A percentile compares a stretch with the other conserved stretches of the same genome.
phyloP scores from a whole-genome alignment of 768 basidiomycete species.

The Melanogaster broomeanus region DNA sequence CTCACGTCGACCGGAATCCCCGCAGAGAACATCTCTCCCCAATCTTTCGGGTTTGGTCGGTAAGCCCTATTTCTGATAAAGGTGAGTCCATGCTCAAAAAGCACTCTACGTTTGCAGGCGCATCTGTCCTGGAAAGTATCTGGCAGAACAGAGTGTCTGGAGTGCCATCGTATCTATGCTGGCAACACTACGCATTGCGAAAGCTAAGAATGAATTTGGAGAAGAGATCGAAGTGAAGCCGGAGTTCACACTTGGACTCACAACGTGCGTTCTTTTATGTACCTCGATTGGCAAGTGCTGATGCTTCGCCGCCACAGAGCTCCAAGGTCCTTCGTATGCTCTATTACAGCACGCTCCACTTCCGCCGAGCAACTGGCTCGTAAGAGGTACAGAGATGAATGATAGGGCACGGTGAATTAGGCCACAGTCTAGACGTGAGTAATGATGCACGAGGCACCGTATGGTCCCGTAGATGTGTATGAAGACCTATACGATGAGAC shows the following conservation, averaged over 20 bases:
- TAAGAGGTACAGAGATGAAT: not conserved
- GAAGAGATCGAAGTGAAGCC: constrained; percentile 16
- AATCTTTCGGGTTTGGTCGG: constrained; percentile 7
- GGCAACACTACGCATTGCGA: constrained; percentile 21
- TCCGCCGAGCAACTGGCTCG: constrained; percentile 1
- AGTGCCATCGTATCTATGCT: constrained; percentile 25
- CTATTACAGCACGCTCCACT: constrained; percentile 4
- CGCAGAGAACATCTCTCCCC: not conserved
- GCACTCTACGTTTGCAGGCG: constrained; percentile 2
- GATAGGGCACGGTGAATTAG: too few species aligned
- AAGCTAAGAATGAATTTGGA: constrained; percentile 23
- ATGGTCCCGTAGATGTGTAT: too few species aligned
- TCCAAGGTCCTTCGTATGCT: constrained; percentile 9
- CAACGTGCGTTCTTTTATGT: not conserved
- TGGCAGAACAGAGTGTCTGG: constrained; percentile 28
- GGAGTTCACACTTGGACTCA: constrained; percentile 8
- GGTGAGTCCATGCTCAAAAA: not conserved
- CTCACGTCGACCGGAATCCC: constrained; percentile 19
- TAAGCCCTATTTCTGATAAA: not conserved
- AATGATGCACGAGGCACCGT: too few species aligned
- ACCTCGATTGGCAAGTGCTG: not conserved
- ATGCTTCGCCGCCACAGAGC: not conserved
- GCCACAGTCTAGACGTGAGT: too few species aligned
- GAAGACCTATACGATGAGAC: too few species aligned
- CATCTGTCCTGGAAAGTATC: constrained; percentile 26